Conservation (phyloP, 495 filamentous ascomycete species). For the Hypoxylon perforatum region DNA sequence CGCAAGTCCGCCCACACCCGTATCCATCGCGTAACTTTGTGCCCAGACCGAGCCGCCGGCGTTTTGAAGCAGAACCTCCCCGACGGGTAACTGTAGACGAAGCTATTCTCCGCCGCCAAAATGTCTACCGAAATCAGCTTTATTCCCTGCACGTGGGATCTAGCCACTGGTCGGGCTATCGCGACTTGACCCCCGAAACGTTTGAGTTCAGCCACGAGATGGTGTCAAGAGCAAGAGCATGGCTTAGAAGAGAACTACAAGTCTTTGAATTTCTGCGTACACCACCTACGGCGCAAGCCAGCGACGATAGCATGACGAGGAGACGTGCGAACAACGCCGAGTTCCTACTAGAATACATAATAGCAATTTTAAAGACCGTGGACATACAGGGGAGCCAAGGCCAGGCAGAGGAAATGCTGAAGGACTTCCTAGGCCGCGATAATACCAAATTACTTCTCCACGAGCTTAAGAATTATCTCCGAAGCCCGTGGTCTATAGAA, state of each 20-base stretch:
- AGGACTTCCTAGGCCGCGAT: constrained; percentile 83
- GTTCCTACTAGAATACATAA: constrained; percentile 88
- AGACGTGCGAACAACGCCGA: constrained; percentile 81
- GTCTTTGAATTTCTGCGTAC: constrained; percentile 80
- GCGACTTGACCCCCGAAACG: constrained; percentile 74
- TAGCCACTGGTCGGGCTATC: constrained; percentile 80
- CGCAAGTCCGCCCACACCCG: constrained; percentile 5
- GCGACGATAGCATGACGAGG: constrained; percentile 45
- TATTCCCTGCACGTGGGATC: constrained; percentile 88
- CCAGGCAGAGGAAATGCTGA: constrained; percentile 87
- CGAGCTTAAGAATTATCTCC: constrained; percentile 82
- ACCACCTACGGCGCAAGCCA: constrained; percentile 32
- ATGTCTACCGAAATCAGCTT: constrained; percentile 79
- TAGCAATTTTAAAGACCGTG: constrained; percentile 88
- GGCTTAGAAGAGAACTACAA: constrained; percentile 87
- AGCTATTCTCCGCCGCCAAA: constrained; percentile 73
- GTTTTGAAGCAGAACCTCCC: constrained; percentile 28
- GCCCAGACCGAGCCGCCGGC: constrained; percentile 29
- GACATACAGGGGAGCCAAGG: constrained; percentile 88
- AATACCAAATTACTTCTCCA: constrained; percentile 86
- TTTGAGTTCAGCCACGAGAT: constrained; percentile 74
- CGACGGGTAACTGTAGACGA: constrained; percentile 55
- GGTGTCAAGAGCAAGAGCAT: constrained; percentile 83
- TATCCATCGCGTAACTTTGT: constrained; percentile 3
- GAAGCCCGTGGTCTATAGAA: constrained; percentile 78